phyloP scores from a whole-genome alignment of 768 basidiomycete species.

The Leccinum olivaceopallidum region DNA sequence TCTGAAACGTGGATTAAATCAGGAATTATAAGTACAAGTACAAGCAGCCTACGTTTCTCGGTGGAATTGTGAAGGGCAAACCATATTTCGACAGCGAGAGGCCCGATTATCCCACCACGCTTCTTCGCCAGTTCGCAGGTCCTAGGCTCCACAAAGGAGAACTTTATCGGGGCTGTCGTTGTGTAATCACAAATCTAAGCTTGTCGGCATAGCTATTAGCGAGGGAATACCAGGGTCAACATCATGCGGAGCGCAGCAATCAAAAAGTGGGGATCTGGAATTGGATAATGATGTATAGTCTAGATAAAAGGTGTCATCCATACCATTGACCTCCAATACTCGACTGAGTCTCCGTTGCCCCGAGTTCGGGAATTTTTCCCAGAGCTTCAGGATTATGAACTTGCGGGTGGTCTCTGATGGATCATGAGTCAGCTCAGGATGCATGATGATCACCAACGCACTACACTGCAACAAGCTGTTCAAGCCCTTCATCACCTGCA shows the following conservation, averaged over 20 bases:
- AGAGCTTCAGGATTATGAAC: neutral
- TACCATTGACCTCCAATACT: conserved; percentile 18
- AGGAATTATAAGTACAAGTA: neutral
- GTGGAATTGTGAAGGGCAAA: conserved; percentile 13
- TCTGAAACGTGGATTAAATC: conserved; percentile 3
- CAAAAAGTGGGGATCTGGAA: conserved; percentile 12
- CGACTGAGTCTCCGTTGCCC: conserved; percentile 6
- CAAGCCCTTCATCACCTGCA: conserved; percentile 25
- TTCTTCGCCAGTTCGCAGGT: conserved; percentile 16
- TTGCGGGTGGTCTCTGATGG: conserved; percentile 10
- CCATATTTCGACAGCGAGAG: conserved; percentile 24
- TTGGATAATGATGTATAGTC: neutral
- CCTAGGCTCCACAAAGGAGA: conserved; percentile 12
- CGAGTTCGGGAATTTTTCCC: neutral
- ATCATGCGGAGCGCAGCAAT: conserved; percentile 23
- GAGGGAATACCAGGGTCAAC: conserved; percentile 4
- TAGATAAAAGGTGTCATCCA: neutral
- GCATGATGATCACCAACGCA: conserved; percentile 2
- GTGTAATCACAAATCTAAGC: too few species aligned
- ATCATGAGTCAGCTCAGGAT: neutral
- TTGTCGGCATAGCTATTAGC: too few species aligned
- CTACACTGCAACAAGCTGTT: conserved; percentile 18
- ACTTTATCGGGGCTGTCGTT: neutral
- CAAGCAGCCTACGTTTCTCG: conserved; percentile 5
- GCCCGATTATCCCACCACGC: conserved; percentile 12